Percentiles rank a stretch among this genome's conserved stretches.
phyloP scores from a whole-genome alignment of 164 flowering plant genomes.

The Liquidambar formosana region DNA sequence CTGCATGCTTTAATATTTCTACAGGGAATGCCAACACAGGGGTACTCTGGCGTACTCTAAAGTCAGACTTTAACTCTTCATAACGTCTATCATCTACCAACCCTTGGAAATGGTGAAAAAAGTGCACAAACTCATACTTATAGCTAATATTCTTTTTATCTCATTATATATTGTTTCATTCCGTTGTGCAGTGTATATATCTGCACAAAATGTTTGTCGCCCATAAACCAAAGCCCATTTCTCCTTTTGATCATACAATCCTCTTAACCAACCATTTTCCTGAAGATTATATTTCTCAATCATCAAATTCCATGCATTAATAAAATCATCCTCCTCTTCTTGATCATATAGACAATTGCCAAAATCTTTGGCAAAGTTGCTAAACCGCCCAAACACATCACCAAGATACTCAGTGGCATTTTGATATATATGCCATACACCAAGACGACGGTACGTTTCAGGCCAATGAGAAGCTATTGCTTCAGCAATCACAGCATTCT shows the following conservation, averaged over 20 bases:
- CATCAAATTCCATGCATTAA: not conserved
- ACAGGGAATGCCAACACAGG: not conserved
- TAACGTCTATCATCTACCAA: not conserved
- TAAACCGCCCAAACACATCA: not conserved
- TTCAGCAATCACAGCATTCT: not conserved
- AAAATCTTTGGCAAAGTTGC: too few species aligned
- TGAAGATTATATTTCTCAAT: not conserved
- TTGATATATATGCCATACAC: conserved; percentile 2
- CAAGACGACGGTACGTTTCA: not conserved
- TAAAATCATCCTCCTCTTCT: too few species aligned
- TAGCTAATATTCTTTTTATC: not conserved
- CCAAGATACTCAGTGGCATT: not conserved
- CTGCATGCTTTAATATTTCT: conserved; percentile 1
- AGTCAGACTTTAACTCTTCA: not conserved
- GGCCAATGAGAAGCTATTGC: not conserved
- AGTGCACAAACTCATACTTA: not conserved
- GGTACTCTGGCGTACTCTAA: not conserved
- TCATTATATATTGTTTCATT: not conserved
- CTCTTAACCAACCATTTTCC: not conserved
- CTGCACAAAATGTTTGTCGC: conserved; percentile 1
- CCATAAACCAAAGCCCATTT: conserved; percentile 7
- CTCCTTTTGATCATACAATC: not conserved
- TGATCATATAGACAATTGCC: too few species aligned
- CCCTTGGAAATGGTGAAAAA: not conserved
- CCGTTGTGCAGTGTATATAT: not conserved